Evolutionary conservation across 495 filamentous ascomycete species (phyloP).

Genomic region (Neurospora intermedia): DNA sequence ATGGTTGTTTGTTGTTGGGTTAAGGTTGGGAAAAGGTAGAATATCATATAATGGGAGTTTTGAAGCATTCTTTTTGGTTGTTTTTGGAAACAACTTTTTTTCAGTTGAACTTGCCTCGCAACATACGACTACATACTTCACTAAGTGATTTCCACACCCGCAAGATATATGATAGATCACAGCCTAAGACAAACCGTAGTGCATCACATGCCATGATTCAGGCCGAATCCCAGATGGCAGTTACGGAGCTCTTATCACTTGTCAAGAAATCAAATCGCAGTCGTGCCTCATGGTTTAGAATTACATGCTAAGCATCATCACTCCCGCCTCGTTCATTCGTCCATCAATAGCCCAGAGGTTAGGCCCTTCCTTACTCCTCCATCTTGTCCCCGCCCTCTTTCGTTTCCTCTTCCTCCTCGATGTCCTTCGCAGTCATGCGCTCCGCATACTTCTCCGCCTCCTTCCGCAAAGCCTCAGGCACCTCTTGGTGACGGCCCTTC

Average conservation of each 20-base stretch:
- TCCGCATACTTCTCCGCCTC: slow-evolving; percentile 87
- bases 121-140: background rate
- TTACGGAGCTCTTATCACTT: background rate
- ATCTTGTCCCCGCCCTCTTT: slow-evolving; percentile 51
- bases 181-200: background rate
- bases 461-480: slow-evolving; percentile 77
- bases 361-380: slow-evolving; percentile 50
- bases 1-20: background rate
- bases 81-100: background rate
- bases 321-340: background rate
- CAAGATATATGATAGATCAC: background rate
- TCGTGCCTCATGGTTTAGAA: background rate
- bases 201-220: background rate
- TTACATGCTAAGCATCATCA: background rate
- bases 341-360: background rate
- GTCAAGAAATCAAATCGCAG: background rate
- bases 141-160: background rate
- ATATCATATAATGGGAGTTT: background rate
- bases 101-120: background rate
- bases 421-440: slow-evolving; percentile 64
- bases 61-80: background rate
- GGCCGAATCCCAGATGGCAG: background rate
- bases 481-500: slow-evolving; percentile 81
- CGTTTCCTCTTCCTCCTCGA: slow-evolving; percentile 56
- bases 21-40: background rate